phyloP scores from a whole-genome alignment of 176 grass and related monocot genomes.

The Dactylis glomerata region DNA sequence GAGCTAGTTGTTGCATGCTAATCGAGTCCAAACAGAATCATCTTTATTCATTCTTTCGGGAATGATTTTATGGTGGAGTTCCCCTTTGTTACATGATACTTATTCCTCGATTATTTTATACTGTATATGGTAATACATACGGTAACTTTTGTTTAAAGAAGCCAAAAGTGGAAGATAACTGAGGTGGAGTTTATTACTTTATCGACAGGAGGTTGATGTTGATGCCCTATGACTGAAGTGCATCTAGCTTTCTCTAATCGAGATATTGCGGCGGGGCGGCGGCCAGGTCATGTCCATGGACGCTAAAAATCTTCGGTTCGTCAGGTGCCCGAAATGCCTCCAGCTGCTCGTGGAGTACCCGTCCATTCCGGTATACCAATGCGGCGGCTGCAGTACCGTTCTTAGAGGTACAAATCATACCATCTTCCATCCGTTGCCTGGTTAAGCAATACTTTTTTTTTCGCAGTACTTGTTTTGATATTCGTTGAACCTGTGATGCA shows the following conservation, averaged over 20 bases:
- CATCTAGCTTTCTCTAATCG: conserved; percentile 11
- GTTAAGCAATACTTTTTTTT: neutral
- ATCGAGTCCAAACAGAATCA: neutral
- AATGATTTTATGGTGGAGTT: neutral
- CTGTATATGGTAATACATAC: neutral
- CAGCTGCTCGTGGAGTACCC: conserved; percentile 85
- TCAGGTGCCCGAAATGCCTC: conserved; percentile 80
- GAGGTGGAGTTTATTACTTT: conserved; percentile 8
- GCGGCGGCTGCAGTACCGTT: conserved; percentile 54
- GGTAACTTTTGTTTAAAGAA: neutral
- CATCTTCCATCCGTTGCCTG: neutral
- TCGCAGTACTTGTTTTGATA: neutral
- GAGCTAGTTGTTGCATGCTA: neutral
- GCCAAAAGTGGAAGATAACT: neutral
- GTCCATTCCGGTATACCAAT: conserved; percentile 70
- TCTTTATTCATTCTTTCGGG: neutral
- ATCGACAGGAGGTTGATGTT: neutral
- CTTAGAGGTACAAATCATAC: conserved; percentile 65
- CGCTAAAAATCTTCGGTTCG: conserved; percentile 62
- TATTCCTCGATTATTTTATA: neutral
- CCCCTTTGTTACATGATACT: neutral
- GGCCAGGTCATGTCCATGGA: conserved; percentile 30
- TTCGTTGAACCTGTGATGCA: conserved; percentile 21
- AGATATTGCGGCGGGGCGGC: neutral
- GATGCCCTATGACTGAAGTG: neutral